phyloP scores from a whole-genome alignment of 2,329 filamentous ascomycete genomes.

The Aspergillus sp. region DNA sequence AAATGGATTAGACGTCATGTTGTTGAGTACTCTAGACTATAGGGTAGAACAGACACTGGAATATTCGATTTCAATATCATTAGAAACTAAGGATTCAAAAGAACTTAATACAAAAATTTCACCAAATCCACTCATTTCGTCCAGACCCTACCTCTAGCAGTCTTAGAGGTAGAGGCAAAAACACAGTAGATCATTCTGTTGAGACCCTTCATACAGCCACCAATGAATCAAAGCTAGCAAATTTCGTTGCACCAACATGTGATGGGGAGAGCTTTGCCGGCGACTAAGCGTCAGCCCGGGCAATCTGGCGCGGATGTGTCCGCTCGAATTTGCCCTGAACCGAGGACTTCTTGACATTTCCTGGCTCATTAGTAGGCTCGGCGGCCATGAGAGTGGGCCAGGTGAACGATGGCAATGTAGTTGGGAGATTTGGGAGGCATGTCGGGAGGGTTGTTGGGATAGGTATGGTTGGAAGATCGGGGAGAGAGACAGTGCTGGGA shows the following conservation, averaged over 20 bases:
- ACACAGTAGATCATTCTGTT: background rate
- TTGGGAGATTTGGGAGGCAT: background rate
- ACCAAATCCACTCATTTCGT: background rate
- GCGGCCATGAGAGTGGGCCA: background rate
- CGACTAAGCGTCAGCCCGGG: conserved; percentile 18
- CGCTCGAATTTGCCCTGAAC: conserved; percentile 16
- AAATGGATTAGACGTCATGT: background rate
- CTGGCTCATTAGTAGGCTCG: background rate
- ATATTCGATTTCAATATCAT: background rate
- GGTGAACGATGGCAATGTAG: background rate
- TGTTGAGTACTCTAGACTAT: background rate
- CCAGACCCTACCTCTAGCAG: background rate
- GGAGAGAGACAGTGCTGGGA: background rate
- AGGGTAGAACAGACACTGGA: no score
- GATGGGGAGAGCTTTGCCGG: background rate
- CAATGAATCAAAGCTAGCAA: background rate
- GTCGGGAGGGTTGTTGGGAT: background rate
- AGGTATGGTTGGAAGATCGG: background rate
- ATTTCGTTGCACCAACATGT: background rate
- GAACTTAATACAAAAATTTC: background rate
- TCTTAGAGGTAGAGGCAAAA: background rate
- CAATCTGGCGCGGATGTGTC: conserved; percentile 28
- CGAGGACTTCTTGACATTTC: background rate
- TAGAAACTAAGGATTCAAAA: background rate
- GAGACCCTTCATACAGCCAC: background rate